Evolutionary conservation across 1,284 basidiomycete genomes (phyloP).

Genomic region (Moniliophthora roreri): DNA sequence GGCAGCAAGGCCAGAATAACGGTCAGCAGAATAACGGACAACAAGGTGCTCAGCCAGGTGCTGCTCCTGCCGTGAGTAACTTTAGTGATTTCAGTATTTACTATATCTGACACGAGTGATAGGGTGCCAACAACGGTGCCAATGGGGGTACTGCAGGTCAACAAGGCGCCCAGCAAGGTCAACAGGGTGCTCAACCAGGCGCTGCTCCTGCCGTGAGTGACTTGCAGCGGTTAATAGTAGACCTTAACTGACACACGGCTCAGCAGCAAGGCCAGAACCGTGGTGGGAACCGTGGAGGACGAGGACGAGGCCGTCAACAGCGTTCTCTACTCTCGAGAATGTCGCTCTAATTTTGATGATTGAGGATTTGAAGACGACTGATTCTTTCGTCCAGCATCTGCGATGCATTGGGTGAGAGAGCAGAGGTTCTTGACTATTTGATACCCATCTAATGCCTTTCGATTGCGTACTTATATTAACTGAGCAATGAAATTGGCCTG

Average conservation of each 20-base stretch:
- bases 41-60: conserved; percentile 5
- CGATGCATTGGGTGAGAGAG: no score
- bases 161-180: conserved; percentile 14
- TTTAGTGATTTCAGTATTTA: no score
- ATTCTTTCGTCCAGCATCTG: no score
- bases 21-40: conserved; percentile 14
- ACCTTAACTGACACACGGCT: neutral
- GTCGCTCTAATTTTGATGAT: neutral
- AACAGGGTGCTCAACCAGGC: conserved; percentile 5
- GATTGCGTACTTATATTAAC: neutral
- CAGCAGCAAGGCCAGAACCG: neutral
- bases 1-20: conserved; percentile 9
- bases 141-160: neutral
- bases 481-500: neutral
- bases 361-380: neutral
- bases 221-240: conserved; percentile 5
- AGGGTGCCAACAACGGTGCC: neutral
- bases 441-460: neutral
- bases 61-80: conserved; percentile 2
- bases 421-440: neutral
- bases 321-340: conserved; percentile 6
- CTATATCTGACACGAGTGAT: no score
- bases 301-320: conserved; percentile 12
- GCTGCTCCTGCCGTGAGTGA: conserved; percentile 3
- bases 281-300: conserved; percentile 12